Conservation (phyloP, 2,329 filamentous ascomycete species). For the Pseudocercospora crystallina region DNA sequence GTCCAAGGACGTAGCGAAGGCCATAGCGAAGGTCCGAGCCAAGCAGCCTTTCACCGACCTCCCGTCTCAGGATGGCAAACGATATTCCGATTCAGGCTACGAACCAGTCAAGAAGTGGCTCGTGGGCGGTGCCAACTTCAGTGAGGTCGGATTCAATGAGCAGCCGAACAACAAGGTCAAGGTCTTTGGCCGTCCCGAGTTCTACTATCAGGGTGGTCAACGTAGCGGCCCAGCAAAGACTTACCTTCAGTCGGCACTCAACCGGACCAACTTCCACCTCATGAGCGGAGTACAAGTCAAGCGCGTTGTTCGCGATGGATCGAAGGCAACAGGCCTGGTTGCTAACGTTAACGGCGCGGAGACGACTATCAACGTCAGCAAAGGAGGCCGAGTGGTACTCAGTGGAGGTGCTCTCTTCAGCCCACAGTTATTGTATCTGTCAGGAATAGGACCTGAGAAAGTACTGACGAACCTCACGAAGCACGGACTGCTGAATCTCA, state of each 20-base stretch:
- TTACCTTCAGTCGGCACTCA: conserved; percentile 51
- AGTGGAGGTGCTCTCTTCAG: conserved; percentile 60
- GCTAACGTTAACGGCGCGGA: conserved; percentile 61
- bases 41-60: conserved; percentile 60
- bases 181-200: conserved; percentile 45
- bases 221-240: conserved; percentile 47
- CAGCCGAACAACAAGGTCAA: conserved; percentile 52
- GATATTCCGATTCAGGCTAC: conserved; percentile 52
- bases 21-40: conserved; percentile 46
- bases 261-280: conserved; percentile 53
- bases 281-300: conserved; percentile 54
- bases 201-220: conserved; percentile 46
- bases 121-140: conserved; percentile 50
- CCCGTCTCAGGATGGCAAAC: conserved; percentile 56
- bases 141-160: conserved; percentile 50
- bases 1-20: conserved; percentile 48
- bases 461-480: conserved; percentile 49
- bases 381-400: conserved; percentile 53
- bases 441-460: conserved; percentile 58
- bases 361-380: conserved; percentile 65
- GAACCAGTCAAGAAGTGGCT: conserved; percentile 52
- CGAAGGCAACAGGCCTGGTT: conserved; percentile 55
- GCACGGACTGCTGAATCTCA: conserved; percentile 37
- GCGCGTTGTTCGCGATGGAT: conserved; percentile 53
- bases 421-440: conserved; percentile 64